Evolutionary conservation across 257 asterid genomes (phyloP), one percentile per base, ranked within the genome.

Genomic region (Linaria vulgaris): DNA sequence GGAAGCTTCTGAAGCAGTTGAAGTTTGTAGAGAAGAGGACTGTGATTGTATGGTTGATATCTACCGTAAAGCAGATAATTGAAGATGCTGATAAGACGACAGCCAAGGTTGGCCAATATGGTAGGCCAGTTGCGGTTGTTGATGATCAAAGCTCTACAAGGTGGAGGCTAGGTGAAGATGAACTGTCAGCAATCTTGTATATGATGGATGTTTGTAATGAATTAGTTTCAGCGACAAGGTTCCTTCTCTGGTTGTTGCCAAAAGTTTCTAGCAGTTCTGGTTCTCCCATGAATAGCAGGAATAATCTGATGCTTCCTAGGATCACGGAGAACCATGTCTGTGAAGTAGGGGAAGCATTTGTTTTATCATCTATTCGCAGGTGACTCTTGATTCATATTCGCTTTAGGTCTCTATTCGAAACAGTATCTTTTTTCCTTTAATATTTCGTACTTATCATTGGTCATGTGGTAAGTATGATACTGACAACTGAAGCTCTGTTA

Each of bases 121-220:
- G 88, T 59, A 80, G 92, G 78, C 62, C 80, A 1, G 50, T 73
- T 57, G 74, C 92, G 56, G 69, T 84, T 78, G 81, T 56, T 76
- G 97, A 86, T 78, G 95, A 86, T 70, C 82, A 78, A 66, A 79
- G 80, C 69, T 68, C 88, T 53, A 65, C 61, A 8, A 70, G 70
- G 56, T 94, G 97, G 99, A 90, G 85, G 79, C 90, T 94, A 60
- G 91, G 97, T 55, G 97, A 90, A 78, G 94, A 90, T 69, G 96
- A 88, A 56, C 63, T 94, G 49, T 86, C 91, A n/a, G 63, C 79
- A 39, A 80, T 90, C 51, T 76, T 94, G 72, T 94, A 88, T 74
- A 69, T 94, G 78, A 80, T 90, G 91, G 99, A 94, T 78, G 70
- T 79, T 55, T 90, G 92, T 70, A 72, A 80, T 72, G 99, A 94